Evolutionary conservation across 2,329 filamentous ascomycete genomes (phyloP).

Genomic region (Pseudodiploospora longispora): DNA sequence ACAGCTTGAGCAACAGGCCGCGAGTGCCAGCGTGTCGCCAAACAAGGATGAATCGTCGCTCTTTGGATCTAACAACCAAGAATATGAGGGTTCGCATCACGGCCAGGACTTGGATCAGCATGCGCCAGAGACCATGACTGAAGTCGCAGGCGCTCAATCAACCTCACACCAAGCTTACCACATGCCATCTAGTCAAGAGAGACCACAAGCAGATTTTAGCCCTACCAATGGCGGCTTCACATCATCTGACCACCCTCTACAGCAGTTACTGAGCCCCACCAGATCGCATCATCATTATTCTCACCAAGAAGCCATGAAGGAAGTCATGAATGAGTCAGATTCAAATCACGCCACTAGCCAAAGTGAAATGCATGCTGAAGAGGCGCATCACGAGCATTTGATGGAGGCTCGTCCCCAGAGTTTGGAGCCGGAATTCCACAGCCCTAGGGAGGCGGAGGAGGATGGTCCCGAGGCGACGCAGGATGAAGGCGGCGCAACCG

Average conservation of each 20-base stretch:
- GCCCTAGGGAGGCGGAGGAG: too few species aligned
- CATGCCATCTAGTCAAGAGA: background rate
- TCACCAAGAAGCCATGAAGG: background rate
- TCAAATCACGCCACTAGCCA: background rate
- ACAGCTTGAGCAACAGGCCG: background rate
- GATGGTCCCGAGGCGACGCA: too few species aligned
- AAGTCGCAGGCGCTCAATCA: too few species aligned
- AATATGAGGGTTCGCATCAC: too few species aligned
- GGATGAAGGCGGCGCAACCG: too few species aligned
- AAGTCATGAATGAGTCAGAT: background rate
- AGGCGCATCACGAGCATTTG: background rate
- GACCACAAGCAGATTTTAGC: too few species aligned
- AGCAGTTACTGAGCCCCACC: background rate
- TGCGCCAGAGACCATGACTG: too few species aligned
- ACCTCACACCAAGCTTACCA: background rate
- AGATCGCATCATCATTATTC: background rate
- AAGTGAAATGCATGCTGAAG: background rate
- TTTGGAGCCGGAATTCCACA: too few species aligned
- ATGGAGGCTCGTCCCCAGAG: too few species aligned
- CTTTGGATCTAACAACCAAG: too few species aligned
- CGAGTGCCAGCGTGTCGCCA: background rate
- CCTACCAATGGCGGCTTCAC: too few species aligned
- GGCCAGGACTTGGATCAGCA: too few species aligned
- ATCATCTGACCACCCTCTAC: conserved; percentile 5
- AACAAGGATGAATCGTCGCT: background rate